A percentile compares a stretch with the other conserved stretches of the same genome.
Evolutionary conservation across 1,284 basidiomycete species (phyloP).

Genomic region (Bondarzewia mesenterica): DNA sequence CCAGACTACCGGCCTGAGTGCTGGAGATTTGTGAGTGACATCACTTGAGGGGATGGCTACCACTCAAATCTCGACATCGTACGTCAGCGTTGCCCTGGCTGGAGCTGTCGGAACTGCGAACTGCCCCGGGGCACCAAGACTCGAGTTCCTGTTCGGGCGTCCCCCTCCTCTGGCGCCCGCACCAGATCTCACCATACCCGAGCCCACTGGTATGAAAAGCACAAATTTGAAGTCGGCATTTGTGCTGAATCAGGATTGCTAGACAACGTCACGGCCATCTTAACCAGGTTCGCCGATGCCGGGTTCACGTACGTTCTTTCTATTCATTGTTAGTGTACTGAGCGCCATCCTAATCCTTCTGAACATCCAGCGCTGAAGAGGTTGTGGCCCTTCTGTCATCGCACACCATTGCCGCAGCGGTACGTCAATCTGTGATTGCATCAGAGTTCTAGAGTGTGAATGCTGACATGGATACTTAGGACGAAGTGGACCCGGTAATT

Average conservation of each 20-base stretch:
- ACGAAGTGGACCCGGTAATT: too few species aligned
- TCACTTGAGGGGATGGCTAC: slow-evolving; percentile 19
- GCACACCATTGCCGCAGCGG: slow-evolving; percentile 13
- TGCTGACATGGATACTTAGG: too few species aligned
- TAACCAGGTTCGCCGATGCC: slow-evolving; percentile 14
- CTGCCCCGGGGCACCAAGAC: slow-evolving; percentile 20
- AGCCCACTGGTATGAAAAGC: slow-evolving; percentile 5
- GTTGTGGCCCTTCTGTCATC: not conserved
- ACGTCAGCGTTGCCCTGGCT: slow-evolving; percentile 17
- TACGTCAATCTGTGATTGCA: not conserved
- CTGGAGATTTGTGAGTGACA: slow-evolving; percentile 5
- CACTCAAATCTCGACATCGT: not conserved
- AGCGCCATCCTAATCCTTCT: not conserved
- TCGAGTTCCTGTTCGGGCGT: slow-evolving; percentile 19
- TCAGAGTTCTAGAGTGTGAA: not conserved
- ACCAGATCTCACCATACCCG: slow-evolving; percentile 13
- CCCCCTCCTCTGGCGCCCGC: slow-evolving; percentile 17
- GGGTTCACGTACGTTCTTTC: slow-evolving; percentile 14
- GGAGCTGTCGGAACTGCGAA: slow-evolving; percentile 20
- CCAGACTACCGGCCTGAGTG: slow-evolving; percentile 3
- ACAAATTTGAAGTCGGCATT: not conserved
- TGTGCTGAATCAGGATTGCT: not conserved
- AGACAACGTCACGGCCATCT: slow-evolving; percentile 16
- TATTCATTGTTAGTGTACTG: slow-evolving; percentile 6
- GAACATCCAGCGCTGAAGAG: too few species aligned